Base-by-base conservation (phyloP, 495 filamentous ascomycete genomes). In the Penicillium canescens region DNA sequence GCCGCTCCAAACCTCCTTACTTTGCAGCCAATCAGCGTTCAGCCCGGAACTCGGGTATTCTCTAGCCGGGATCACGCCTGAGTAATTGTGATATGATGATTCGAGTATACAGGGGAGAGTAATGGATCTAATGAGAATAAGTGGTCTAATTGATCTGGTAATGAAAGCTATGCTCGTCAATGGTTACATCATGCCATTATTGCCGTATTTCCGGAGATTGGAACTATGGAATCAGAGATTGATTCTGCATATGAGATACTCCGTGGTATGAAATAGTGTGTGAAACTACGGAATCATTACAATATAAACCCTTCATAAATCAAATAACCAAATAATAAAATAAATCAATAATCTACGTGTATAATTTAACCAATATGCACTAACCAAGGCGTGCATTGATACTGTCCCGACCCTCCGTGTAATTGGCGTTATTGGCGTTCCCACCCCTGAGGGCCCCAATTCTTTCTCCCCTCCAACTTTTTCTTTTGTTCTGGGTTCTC, bases 371-470 rank as follows among this genome's bases (percentile, higher is more conserved):
- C 6, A 20, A 3, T 40, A 40, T 40, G 38, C 38, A 20, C 16
- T 40, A 20, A 11, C 14, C 14, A 20, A 8, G 5, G 7, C 23
- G 26, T n/a, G 41, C 26, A 21, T 46, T 28, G 36, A 36, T 28
- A 33, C 50, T 36, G 35, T 48, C 38, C 23, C 35, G 49, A 23
- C 20, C 23, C 37, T 42, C 37, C 35, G 50, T 42, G 44, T 51
- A 57, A 59, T 57, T 67, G 18, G 18, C 18, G 18, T 18, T 18
- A 18, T 18, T 31, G 54, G 54, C 45, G 50, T 55, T 57, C 55
- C 63, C 54, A 48, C 58, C 64, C 64, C 64, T 66, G 60, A 66
- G 55, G 50, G 56, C 56, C 55, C 46, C 21, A 44, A 49, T 63
- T 43, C 36, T 46, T 45, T 46, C 50, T 33, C 28, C 43, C 45